A percentile compares a stretch with the other conserved stretches of the same genome.
phyloP scores from a whole-genome alignment of 495 filamentous ascomycete genomes.

The Astrothelium macrocarpum region DNA sequence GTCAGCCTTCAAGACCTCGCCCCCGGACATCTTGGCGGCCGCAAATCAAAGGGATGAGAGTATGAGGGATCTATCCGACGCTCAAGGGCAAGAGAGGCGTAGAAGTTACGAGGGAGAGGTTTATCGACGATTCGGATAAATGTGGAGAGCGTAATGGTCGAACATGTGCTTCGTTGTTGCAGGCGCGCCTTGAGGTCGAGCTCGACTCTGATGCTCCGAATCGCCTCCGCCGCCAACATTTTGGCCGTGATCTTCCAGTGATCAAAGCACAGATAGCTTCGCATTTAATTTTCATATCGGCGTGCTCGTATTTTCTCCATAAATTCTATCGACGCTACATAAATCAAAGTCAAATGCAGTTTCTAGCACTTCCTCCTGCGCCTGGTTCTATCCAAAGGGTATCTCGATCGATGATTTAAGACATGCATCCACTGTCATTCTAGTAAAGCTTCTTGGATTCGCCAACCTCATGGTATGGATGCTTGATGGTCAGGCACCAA shows the following conservation, averaged over 20 bases:
- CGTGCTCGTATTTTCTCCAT: too few relatives aligned
- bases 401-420: not conserved
- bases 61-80: not conserved
- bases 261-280: too few relatives aligned
- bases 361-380: not conserved
- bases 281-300: too few relatives aligned
- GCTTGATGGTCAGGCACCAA: slow-evolving; percentile 96
- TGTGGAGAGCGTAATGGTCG: not conserved
- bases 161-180: not conserved
- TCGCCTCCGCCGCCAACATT: slow-evolving; percentile 5
- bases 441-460: slow-evolving; percentile 25
- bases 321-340: too few relatives aligned
- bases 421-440: not conserved
- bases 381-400: not conserved
- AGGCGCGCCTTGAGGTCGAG: not conserved
- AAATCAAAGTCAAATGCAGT: not conserved
- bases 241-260: too few relatives aligned
- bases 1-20: slow-evolving; percentile 52
- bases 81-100: not conserved
- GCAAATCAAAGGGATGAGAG: not conserved
- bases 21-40: slow-evolving; percentile 45
- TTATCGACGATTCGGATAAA: too few relatives aligned
- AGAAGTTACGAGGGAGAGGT: not conserved
- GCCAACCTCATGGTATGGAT: slow-evolving; percentile 35
- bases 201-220: not conserved